Conservation (phyloP, 2,329 filamentous ascomycete species). For the Sporothrix luriei region DNA sequence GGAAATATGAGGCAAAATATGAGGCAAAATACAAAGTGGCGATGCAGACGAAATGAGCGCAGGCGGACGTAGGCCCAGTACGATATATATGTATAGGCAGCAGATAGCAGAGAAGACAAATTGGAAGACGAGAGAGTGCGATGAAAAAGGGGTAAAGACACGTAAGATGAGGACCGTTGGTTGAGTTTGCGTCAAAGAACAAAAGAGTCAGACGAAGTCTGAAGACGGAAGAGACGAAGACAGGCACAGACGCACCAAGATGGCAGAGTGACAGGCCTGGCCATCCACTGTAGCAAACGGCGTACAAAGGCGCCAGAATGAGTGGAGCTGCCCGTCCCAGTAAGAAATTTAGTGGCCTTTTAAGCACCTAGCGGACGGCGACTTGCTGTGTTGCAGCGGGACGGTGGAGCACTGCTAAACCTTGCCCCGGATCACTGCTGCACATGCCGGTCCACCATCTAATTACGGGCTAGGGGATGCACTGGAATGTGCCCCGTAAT, state of each 20-base stretch:
- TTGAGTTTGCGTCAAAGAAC: conserved; percentile 17
- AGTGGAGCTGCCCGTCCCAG: conserved; percentile 11
- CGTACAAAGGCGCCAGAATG: background rate
- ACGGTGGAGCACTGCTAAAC: conserved; percentile 9
- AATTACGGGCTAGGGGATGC: background rate
- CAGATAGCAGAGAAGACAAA: background rate
- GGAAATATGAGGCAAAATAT: background rate
- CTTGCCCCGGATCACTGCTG: conserved; percentile 23
- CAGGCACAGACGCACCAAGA: background rate
- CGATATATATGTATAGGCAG: background rate
- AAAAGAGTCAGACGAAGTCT: conserved; percentile 19
- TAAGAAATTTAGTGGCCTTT: background rate
- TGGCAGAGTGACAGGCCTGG: background rate
- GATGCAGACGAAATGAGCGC: background rate
- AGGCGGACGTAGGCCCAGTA: background rate
- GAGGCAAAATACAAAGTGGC: conserved; percentile 5
- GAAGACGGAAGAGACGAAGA: conserved; percentile 25
- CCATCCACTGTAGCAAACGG: background rate
- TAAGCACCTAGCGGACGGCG: conserved; percentile 23
- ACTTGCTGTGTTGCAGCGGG: conserved; percentile 23
- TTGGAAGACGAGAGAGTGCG: background rate
- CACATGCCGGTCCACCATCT: background rate
- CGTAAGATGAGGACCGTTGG: conserved; percentile 8
- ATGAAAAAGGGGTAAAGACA: conserved; percentile 13
- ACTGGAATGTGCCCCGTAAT: background rate